phyloP scores from a whole-genome alignment of 164 flowering plant species.

The Nymphaea thermarum region DNA sequence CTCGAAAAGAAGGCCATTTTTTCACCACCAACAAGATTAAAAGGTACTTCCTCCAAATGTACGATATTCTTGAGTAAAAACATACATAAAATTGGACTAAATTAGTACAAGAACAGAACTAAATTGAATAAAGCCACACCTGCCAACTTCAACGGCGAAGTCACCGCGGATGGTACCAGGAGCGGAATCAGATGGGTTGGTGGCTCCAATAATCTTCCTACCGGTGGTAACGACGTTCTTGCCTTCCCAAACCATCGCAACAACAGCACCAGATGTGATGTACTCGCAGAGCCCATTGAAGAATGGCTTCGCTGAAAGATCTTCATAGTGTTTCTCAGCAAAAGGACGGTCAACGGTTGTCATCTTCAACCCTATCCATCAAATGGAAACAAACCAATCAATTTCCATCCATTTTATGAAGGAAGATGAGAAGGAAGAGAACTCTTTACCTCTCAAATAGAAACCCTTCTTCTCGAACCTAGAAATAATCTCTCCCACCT shows the following conservation, averaged over 20 bases:
- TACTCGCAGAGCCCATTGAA: conserved; percentile 69
- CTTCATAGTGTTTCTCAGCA: conserved; percentile 91
- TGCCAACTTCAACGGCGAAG: conserved; percentile 80
- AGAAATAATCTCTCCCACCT: conserved; percentile 82
- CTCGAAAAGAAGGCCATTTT: too few relatives aligned
- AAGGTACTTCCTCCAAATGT: too few relatives aligned
- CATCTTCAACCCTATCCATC: conserved; percentile 54
- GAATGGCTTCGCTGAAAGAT: conserved; percentile 73
- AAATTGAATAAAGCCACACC: conserved; percentile 24
- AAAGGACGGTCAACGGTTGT: conserved; percentile 54
- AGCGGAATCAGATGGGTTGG: conserved; percentile 75
- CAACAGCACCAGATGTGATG: conserved; percentile 88
- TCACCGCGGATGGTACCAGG: conserved; percentile 99
- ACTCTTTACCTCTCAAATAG: conserved; percentile 49
- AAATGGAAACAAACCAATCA: not conserved
- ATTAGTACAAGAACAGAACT: not conserved
- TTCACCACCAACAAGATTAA: too few relatives aligned
- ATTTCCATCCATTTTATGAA: not conserved
- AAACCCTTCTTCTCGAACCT: conserved; percentile 90
- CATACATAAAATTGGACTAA: too few relatives aligned
- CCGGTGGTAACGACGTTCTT: conserved; percentile 73
- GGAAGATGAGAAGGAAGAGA: not conserved
- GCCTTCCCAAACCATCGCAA: conserved; percentile 97
- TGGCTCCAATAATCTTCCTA: conserved; percentile 87
- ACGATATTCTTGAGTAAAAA: too few relatives aligned